These are phyloP conservation scores for Peronospora destructor DNA, from an alignment of 352 stramenopile genomes.

Conservation along the genomic window DNA sequence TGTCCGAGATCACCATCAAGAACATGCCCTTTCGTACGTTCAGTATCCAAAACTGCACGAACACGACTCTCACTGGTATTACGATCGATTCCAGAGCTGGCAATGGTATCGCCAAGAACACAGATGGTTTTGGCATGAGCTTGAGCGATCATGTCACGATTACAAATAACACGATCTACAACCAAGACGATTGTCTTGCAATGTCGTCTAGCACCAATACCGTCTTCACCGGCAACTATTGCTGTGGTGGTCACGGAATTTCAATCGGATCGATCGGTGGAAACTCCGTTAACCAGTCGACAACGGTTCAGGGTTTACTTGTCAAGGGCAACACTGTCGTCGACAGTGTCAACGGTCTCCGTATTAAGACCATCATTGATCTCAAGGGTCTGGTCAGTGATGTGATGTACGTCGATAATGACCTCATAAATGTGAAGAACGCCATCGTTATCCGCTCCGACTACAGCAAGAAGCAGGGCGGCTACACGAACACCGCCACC, in stretches of 20 bases:
- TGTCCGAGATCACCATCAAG: conserved; percentile 31
- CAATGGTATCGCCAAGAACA: background rate
- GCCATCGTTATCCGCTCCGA: conserved; percentile 5
- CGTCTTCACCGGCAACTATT: background rate
- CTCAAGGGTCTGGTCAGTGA: background rate
- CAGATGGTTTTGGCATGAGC: background rate
- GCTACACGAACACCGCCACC: conserved; percentile 1
- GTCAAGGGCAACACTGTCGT: background rate
- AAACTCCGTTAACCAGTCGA: background rate
- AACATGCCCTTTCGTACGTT: conserved; percentile 23
- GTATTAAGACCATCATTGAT: background rate
- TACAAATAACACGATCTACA: background rate
- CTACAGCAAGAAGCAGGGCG: conserved; percentile 13
- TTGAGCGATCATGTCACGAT: background rate
- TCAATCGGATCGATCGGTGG: background rate
- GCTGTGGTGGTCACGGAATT: background rate
- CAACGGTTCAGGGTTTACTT: background rate
- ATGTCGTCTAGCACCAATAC: background rate
- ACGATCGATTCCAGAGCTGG: background rate
- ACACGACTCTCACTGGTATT: background rate
- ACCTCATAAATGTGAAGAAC: background rate
- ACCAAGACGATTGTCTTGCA: background rate
- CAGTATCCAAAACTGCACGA: conserved; percentile 27
- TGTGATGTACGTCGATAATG: background rate
- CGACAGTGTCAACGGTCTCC: conserved; percentile 1